Evolutionary conservation across 108 stramenopile species (phyloP).

Genomic region (Skeletonema grethae): DNA sequence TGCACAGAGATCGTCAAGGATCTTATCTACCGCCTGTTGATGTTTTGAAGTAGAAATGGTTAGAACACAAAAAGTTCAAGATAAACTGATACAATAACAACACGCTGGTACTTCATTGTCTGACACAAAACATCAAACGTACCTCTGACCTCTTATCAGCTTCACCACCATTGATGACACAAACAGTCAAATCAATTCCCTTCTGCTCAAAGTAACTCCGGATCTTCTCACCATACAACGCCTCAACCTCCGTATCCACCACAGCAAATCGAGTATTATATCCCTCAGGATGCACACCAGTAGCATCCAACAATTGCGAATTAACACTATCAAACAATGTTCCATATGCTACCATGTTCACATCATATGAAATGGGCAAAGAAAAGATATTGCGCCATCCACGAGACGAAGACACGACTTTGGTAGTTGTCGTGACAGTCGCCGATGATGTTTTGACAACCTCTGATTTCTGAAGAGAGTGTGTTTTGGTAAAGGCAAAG

Average conservation of each 20-base stretch:
- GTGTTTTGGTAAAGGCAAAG: slow-evolving; percentile 77
- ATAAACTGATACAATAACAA: slow-evolving; percentile 4
- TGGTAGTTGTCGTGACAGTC: slow-evolving; percentile 82
- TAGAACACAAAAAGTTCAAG: background rate
- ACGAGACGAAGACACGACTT: slow-evolving; percentile 64
- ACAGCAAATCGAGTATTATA: slow-evolving; percentile 88
- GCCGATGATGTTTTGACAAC: slow-evolving; percentile 65
- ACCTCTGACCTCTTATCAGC: slow-evolving; percentile 79
- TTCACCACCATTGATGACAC: slow-evolving; percentile 78
- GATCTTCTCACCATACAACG: slow-evolving; percentile 70
- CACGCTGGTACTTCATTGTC: background rate
- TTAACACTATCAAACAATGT: slow-evolving; percentile 77
- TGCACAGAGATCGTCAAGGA: slow-evolving; percentile 79
- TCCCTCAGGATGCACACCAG: slow-evolving; percentile 76
- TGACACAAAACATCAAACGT: slow-evolving; percentile 21
- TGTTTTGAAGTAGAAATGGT: background rate
- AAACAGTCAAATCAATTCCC: slow-evolving; percentile 69
- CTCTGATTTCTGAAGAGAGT: slow-evolving; percentile 51
- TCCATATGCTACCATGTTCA: slow-evolving; percentile 83
- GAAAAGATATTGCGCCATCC: slow-evolving; percentile 90
- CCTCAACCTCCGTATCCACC: slow-evolving; percentile 77
- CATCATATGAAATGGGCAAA: slow-evolving; percentile 89
- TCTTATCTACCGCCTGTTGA: slow-evolving; percentile 69
- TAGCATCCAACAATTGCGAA: slow-evolving; percentile 75
- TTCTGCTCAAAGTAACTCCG: slow-evolving; percentile 62